A percentile compares a stretch with the other conserved stretches of the same genome.
Conservation (phyloP, 306 rosid species). For the Lotus japonicus region DNA sequence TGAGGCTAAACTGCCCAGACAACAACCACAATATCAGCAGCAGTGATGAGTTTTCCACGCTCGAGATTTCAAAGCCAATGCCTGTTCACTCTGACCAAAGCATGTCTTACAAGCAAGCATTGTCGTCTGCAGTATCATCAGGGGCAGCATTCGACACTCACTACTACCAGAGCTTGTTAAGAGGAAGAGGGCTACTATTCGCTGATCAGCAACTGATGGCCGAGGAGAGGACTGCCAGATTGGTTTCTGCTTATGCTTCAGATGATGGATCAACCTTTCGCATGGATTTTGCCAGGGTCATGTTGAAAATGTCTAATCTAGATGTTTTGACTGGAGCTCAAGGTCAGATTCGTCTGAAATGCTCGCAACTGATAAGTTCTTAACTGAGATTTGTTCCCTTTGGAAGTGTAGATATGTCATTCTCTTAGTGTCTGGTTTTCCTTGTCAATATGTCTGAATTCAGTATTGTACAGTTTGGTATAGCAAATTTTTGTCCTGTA, state of each 20-base stretch:
- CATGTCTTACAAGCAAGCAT: conserved; percentile 37
- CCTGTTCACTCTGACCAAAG: conserved; percentile 24
- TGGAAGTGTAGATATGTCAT: neutral
- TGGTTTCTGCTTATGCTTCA: conserved; percentile 68
- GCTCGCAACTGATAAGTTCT: conserved; percentile 20
- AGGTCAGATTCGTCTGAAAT: conserved; percentile 37
- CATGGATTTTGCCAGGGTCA: conserved; percentile 61
- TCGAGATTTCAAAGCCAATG: conserved; percentile 14
- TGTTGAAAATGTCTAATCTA: conserved; percentile 65
- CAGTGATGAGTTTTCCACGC: conserved; percentile 11
- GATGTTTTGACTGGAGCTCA: conserved; percentile 37
- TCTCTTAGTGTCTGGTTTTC: neutral
- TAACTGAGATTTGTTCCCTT: neutral
- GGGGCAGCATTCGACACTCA: conserved; percentile 64
- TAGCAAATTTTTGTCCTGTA: neutral
- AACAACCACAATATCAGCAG: neutral
- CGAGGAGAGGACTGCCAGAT: conserved; percentile 43
- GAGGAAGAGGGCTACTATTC: conserved; percentile 70
- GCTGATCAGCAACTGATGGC: conserved; percentile 89
- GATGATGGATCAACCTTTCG: conserved; percentile 75
- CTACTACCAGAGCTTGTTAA: conserved; percentile 53
- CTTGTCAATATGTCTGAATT: neutral
- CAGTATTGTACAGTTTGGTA: neutral
- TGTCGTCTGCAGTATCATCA: conserved; percentile 43
- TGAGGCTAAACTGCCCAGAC: conserved; percentile 48